phyloP scores from a whole-genome alignment of 169 alveolate species.

The Fabrea salina region DNA sequence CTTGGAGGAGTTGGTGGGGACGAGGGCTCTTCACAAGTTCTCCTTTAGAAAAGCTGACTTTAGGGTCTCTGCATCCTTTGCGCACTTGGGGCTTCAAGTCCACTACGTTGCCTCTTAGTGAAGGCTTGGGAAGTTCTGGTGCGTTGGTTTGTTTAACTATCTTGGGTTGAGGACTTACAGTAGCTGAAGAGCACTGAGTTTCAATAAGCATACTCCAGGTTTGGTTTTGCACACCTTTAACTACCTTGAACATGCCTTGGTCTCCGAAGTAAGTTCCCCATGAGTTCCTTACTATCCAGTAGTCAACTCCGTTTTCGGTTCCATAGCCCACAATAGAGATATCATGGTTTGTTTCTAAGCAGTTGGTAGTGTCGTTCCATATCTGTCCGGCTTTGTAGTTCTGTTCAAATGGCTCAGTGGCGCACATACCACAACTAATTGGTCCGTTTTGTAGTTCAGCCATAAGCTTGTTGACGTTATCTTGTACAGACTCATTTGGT shows the following conservation, averaged over 20 bases:
- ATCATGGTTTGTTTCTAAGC: constrained; percentile 49
- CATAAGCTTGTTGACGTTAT: constrained; percentile 55
- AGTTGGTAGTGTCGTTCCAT: constrained; percentile 17
- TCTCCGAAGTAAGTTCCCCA: constrained; percentile 90
- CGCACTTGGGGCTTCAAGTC: background rate
- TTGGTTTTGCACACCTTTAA: constrained; percentile 58
- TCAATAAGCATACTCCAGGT: constrained; percentile 59
- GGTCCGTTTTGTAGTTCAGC: constrained; percentile 74
- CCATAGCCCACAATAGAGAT: constrained; percentile 75
- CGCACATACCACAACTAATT: constrained; percentile 66
- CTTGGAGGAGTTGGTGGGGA: constrained; percentile 28
- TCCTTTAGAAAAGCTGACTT: constrained; percentile 36
- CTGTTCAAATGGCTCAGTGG: constrained; percentile 29
- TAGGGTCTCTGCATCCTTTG: constrained; percentile 21
- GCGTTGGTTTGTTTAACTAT: background rate
- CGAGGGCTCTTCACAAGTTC: background rate
- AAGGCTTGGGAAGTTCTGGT: background rate
- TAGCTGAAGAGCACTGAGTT: constrained; percentile 70
- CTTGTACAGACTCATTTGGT: no score
- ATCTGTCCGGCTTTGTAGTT: background rate
- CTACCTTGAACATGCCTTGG: constrained; percentile 67
- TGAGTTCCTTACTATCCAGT: constrained; percentile 77
- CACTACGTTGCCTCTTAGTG: background rate
- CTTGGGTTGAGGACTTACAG: constrained; percentile 23
- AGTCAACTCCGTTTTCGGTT: constrained; percentile 61